Conservation (phyloP, 1,139 yeast species). For the Candida sanyaensis region DNA sequence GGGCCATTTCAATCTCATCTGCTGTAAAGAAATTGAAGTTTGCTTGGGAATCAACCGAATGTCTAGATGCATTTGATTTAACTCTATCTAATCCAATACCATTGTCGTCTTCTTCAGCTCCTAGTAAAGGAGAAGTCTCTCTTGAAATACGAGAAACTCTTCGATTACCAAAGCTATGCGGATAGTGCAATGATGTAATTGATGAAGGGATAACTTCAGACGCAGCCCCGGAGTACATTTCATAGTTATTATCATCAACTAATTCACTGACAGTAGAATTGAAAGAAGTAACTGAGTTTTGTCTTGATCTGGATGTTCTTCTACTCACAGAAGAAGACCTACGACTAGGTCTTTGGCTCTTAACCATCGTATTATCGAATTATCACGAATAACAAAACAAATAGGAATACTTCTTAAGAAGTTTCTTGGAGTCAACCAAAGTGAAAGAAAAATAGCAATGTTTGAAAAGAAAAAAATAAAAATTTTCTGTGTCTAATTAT, state of each 20-base stretch:
- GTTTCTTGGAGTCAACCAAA: no score
- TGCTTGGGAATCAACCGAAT: slow-evolving; percentile 36
- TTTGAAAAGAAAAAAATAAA: neutral
- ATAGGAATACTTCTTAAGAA: neutral
- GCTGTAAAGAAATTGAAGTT: slow-evolving; percentile 78
- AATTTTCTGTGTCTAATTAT: neutral
- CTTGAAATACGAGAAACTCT: slow-evolving; percentile 28
- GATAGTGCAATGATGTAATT: slow-evolving; percentile 82
- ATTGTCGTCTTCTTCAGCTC: slow-evolving; percentile 19
- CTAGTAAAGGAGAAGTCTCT: slow-evolving; percentile 42
- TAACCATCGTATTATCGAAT: slow-evolving; percentile 2
- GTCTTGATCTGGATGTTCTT: slow-evolving; percentile 27
- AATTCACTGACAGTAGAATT: slow-evolving; percentile 32
- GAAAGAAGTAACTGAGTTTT: slow-evolving; percentile 43
- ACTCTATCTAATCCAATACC: slow-evolving; percentile 30
- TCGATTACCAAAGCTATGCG: slow-evolving; percentile 46
- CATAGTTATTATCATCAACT: slow-evolving; percentile 55
- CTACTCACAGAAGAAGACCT: slow-evolving; percentile 33
- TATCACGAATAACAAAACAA: neutral
- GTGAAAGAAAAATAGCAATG: no score
- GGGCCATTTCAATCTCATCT: slow-evolving; percentile 83
- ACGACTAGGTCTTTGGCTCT: slow-evolving; percentile 13
- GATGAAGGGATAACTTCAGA: slow-evolving; percentile 90
- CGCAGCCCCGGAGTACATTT: slow-evolving; percentile 89
- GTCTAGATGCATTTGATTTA: slow-evolving; percentile 28